Evolutionary conservation across 441 rosid genomes (phyloP).

Genomic region (Gossypium schwendimanii): DNA sequence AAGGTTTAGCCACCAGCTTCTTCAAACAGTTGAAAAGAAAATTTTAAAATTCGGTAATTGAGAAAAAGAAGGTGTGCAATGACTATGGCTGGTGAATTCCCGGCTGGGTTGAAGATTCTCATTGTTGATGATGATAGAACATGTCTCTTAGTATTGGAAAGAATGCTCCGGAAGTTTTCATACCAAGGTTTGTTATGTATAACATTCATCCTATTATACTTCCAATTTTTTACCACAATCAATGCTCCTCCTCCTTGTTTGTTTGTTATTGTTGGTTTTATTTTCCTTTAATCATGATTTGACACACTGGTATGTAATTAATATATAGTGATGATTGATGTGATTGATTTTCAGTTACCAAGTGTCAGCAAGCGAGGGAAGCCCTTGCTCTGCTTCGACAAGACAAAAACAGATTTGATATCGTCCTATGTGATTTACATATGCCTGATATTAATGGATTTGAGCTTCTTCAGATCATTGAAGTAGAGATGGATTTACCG

Average conservation of each 20-base stretch:
- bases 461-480: slow-evolving; percentile 19
- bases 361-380: slow-evolving; percentile 15
- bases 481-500: slow-evolving; percentile 20
- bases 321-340: too few relatives aligned
- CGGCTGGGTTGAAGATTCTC: slow-evolving; percentile 25
- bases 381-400: slow-evolving; percentile 27
- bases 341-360: slow-evolving; percentile 22
- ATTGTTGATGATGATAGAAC: slow-evolving; percentile 25
- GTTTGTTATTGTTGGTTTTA: neutral
- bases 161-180: slow-evolving; percentile 16
- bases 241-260: neutral
- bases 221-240: neutral
- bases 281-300: neutral
- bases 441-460: slow-evolving; percentile 38
- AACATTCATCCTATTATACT: neutral
- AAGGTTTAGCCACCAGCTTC: neutral
- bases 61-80: neutral
- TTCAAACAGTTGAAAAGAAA: neutral
- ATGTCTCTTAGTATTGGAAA: slow-evolving; percentile 15
- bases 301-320: neutral
- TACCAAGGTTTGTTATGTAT: slow-evolving; percentile 19
- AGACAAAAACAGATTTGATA: slow-evolving; percentile 24
- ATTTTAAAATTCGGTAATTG: neutral
- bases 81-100: neutral
- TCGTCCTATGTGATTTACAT: slow-evolving; percentile 22